phyloP scores from a whole-genome alignment of 2,329 filamentous ascomycete genomes.

The Rutstroemia sydowiana region DNA sequence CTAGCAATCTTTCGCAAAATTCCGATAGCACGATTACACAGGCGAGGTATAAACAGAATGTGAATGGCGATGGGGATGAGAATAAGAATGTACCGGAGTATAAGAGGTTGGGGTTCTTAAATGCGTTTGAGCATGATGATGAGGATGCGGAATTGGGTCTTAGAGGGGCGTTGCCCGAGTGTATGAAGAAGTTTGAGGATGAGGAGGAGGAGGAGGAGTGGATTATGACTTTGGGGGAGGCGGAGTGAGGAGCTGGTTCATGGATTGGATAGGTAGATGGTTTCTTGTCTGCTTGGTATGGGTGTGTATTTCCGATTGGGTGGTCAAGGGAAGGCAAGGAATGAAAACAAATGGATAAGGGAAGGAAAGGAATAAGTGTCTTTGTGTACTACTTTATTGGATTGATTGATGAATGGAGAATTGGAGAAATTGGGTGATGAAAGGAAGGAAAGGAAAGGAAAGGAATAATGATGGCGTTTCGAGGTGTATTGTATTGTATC shows the following conservation, averaged over 20 bases:
- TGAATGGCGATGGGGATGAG: constrained; percentile 32
- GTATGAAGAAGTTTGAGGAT: constrained; percentile 31
- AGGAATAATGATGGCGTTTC: too few relatives aligned
- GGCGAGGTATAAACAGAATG: constrained; percentile 36
- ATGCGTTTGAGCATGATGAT: constrained; percentile 47
- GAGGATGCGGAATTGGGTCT: constrained; percentile 33
- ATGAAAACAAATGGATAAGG: too few relatives aligned
- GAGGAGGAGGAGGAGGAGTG: constrained; percentile 47
- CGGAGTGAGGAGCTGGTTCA: neutral
- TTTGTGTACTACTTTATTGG: too few relatives aligned
- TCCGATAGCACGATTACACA: constrained; percentile 44
- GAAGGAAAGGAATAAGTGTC: too few relatives aligned
- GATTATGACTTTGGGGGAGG: constrained; percentile 40
- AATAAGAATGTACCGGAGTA: constrained; percentile 28
- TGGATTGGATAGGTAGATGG: neutral
- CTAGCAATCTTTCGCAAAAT: constrained; percentile 31
- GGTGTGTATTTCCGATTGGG: too few relatives aligned
- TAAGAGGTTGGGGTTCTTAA: constrained; percentile 45
- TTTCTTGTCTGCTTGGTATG: too few relatives aligned
- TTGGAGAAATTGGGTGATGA: too few relatives aligned
- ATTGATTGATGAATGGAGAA: too few relatives aligned
- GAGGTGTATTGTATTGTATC: too few relatives aligned
- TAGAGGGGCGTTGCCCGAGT: constrained; percentile 23
- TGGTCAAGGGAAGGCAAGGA: too few relatives aligned
- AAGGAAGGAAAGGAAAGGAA: too few relatives aligned